Percentiles rank a stretch among this genome's conserved stretches.
Conservation (phyloP, 1,284 basidiomycete genomes). For the Ustilago vetiveriae region DNA sequence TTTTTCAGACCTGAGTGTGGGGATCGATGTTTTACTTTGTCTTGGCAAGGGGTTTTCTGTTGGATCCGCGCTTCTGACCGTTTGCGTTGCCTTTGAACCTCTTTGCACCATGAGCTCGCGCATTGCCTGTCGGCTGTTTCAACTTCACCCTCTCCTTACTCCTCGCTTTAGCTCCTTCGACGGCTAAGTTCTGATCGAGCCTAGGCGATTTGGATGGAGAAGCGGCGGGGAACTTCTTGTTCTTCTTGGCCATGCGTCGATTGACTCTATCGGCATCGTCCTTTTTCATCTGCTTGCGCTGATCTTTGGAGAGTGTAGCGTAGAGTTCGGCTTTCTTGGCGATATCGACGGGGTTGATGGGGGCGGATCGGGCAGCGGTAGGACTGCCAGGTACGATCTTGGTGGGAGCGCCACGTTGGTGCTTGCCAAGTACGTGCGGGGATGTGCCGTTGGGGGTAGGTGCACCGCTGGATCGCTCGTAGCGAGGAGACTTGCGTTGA, state of each 20-base stretch:
- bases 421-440: conserved; percentile 23
- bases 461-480: conserved; percentile 56
- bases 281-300: conserved; percentile 57
- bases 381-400: conserved; percentile 25
- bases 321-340: conserved; percentile 48
- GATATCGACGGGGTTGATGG: conserved; percentile 7
- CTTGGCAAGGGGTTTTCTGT: conserved; percentile 14
- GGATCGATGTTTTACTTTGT: conserved; percentile 6
- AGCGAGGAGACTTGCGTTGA: conserved; percentile 20
- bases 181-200: conserved; percentile 17
- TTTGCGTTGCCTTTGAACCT: conserved; percentile 15
- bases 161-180: conserved; percentile 41
- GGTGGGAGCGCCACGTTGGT: conserved; percentile 1
- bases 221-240: conserved; percentile 35
- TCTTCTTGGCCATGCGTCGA: conserved; percentile 62
- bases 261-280: conserved; percentile 55
- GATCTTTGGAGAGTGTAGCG: conserved; percentile 51
- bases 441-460: conserved; percentile 64
- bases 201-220: background rate
- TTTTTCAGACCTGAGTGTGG: no score
- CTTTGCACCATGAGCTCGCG: conserved; percentile 8
- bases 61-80: background rate
- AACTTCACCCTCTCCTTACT: conserved; percentile 39
- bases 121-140: conserved; percentile 20
- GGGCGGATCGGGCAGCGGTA: background rate